Evolutionary conservation across 768 basidiomycete genomes (phyloP).

Genomic region (Tulasnella sp.): DNA sequence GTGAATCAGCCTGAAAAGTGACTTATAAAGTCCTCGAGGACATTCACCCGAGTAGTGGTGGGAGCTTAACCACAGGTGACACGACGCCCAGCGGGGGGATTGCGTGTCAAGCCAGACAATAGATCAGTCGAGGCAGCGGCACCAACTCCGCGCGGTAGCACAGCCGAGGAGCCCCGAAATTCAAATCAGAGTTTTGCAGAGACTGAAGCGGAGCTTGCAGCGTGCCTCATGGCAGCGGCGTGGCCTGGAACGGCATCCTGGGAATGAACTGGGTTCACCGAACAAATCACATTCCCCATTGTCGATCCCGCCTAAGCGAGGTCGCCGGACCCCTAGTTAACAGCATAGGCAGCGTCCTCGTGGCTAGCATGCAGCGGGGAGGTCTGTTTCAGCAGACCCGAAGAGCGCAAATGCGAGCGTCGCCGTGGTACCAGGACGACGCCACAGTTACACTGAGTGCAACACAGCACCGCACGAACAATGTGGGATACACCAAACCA

Average conservation of each 20-base stretch:
- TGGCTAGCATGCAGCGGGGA: not conserved
- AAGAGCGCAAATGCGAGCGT: not conserved
- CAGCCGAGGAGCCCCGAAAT: conserved; percentile 8
- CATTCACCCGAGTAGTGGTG: not conserved
- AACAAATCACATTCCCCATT: conserved; percentile 11
- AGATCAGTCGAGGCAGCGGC: conserved; percentile 19
- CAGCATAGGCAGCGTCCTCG: not conserved
- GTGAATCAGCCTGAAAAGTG: not conserved
- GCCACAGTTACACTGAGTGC: not conserved
- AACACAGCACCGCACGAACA: not conserved
- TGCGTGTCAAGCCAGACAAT: not conserved
- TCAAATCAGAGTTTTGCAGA: conserved; percentile 3
- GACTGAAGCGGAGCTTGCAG: conserved; percentile 9
- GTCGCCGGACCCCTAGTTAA: not conserved
- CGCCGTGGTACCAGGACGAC: not conserved
- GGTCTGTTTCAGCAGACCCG: not conserved
- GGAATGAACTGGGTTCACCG: not conserved
- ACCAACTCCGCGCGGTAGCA: conserved; percentile 11
- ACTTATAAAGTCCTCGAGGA: not conserved
- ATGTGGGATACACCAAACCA: not conserved
- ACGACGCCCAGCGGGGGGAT: not conserved
- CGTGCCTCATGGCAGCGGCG: conserved; percentile 17
- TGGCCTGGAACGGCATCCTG: not conserved
- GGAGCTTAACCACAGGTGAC: conserved; percentile 18
- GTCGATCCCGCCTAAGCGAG: not conserved